A percentile compares a stretch with the other conserved stretches of the same genome.
Evolutionary conservation across 768 basidiomycete genomes (phyloP).

Genomic region (Phylloporus scabripes): DNA sequence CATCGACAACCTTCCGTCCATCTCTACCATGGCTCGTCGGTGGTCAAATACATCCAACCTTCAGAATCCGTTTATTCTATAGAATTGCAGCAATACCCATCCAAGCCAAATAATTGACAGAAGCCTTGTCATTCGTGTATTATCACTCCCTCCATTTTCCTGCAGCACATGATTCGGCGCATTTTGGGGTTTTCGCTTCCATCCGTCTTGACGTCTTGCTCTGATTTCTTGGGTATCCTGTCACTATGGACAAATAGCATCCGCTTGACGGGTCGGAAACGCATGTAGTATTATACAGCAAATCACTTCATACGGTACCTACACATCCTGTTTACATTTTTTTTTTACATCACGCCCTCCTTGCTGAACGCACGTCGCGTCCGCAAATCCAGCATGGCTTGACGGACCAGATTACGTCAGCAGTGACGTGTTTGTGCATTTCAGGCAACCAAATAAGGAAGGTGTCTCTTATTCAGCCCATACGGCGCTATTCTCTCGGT

Average conservation of each 20-base stretch:
- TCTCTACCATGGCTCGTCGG: conserved; percentile 33
- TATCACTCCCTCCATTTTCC: conserved; percentile 4
- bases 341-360: conserved; percentile 6
- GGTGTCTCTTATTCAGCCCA: too few species aligned
- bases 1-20: conserved; percentile 30
- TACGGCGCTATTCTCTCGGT: too few species aligned
- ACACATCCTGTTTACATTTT: conserved; percentile 18
- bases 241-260: conserved; percentile 24
- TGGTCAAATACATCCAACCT: conserved; percentile 33
- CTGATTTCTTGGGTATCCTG: conserved; percentile 24
- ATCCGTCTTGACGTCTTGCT: conserved; percentile 28
- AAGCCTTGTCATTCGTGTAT: conserved; percentile 15
- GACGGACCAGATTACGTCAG: too few species aligned
- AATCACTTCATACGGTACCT: conserved; percentile 25
- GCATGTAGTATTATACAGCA: conserved; percentile 29
- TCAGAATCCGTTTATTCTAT: conserved; percentile 32
- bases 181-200: background rate
- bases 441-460: too few species aligned
- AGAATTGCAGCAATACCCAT: conserved; percentile 16
- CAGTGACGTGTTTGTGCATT: too few species aligned
- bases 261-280: conserved; percentile 26
- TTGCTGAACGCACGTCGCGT: background rate
- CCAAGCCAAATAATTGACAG: conserved; percentile 3
- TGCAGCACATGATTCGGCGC: background rate
- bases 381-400: background rate